Conservation (phyloP, 306 rosid species). For the Leucaena leucocephala region DNA sequence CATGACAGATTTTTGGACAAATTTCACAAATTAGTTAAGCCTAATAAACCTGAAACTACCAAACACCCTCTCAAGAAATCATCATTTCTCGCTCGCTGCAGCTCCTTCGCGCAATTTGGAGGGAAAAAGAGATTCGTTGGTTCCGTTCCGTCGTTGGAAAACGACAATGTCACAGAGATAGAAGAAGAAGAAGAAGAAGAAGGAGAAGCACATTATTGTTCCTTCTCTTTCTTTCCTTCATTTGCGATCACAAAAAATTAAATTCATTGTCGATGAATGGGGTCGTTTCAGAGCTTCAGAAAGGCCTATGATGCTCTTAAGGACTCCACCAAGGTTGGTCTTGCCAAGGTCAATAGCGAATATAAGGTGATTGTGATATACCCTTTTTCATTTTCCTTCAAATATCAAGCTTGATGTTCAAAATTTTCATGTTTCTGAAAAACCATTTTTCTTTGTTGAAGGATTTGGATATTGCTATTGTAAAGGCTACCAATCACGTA, state of each 20-base stretch:
- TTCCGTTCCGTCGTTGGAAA: constrained; percentile 49
- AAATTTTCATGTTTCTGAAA: not conserved
- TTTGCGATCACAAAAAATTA: not conserved
- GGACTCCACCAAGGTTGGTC: constrained; percentile 96
- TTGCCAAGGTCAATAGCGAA: constrained; percentile 96
- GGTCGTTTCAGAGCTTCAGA: constrained; percentile 82
- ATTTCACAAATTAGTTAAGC: not conserved
- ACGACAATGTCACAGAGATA: constrained; percentile 41
- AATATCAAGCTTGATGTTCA: too few species aligned
- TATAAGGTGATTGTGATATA: constrained; percentile 61
- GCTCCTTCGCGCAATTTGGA: constrained; percentile 47
- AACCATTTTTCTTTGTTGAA: constrained; percentile 30
- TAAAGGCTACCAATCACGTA: constrained; percentile 92
- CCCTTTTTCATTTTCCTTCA: too few species aligned
- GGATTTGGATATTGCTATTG: constrained; percentile 96
- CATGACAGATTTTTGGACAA: not conserved
- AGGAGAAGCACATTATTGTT: constrained; percentile 42
- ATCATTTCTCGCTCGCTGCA: constrained; percentile 16
- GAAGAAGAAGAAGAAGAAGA: constrained; percentile 25
- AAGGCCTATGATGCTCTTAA: constrained; percentile 97
- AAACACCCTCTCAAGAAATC: not conserved
- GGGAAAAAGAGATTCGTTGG: constrained; percentile 42
- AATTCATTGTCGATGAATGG: constrained; percentile 50
- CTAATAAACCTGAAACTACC: not conserved
- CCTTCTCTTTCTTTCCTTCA: constrained; percentile 45